Conservation (phyloP, 2,329 filamentous ascomycete species). For the Aurifilum marmelostoma region DNA sequence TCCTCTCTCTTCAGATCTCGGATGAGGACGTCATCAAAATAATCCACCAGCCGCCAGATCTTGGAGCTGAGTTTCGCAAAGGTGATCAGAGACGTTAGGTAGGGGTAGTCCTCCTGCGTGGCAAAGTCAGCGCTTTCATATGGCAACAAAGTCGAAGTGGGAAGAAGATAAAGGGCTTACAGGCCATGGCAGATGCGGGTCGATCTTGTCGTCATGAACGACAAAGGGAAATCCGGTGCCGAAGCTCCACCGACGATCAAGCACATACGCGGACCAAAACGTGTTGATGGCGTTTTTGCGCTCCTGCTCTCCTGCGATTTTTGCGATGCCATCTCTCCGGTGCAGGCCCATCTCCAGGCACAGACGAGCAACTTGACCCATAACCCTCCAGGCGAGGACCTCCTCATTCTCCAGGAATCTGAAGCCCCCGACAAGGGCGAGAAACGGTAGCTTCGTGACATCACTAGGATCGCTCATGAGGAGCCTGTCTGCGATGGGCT, state of each 20-base stretch:
- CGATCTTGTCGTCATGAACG: conserved; percentile 83
- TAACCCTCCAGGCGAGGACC: conserved; percentile 81
- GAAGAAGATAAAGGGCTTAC: conserved; percentile 52
- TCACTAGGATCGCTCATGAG: conserved; percentile 58
- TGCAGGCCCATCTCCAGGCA: conserved; percentile 85
- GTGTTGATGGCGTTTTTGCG: conserved; percentile 69
- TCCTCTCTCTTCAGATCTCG: conserved; percentile 71
- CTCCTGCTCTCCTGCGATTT: conserved; percentile 70
- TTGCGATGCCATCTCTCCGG: conserved; percentile 71
- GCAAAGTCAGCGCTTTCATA: conserved; percentile 31
- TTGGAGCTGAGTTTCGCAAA: conserved; percentile 84
- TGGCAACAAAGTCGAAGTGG: not conserved
- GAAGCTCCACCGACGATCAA: conserved; percentile 87
- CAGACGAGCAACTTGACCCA: conserved; percentile 79
- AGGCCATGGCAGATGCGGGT: conserved; percentile 76
- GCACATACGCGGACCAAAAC: conserved; percentile 85
- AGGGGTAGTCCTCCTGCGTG: conserved; percentile 60
- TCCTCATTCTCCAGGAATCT: conserved; percentile 88
- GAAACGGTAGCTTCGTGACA: conserved; percentile 52
- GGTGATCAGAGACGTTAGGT: conserved; percentile 80
- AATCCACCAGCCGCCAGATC: conserved; percentile 81
- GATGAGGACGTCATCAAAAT: conserved; percentile 63
- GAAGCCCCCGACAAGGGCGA: conserved; percentile 64
- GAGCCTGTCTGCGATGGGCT: conserved; percentile 69
- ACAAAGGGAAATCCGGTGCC: conserved; percentile 87